Evolutionary conservation across 139 green algal genomes (phyloP), one percentile per base, ranked within the genome.

Genomic region (Pleodorina starrii): DNA sequence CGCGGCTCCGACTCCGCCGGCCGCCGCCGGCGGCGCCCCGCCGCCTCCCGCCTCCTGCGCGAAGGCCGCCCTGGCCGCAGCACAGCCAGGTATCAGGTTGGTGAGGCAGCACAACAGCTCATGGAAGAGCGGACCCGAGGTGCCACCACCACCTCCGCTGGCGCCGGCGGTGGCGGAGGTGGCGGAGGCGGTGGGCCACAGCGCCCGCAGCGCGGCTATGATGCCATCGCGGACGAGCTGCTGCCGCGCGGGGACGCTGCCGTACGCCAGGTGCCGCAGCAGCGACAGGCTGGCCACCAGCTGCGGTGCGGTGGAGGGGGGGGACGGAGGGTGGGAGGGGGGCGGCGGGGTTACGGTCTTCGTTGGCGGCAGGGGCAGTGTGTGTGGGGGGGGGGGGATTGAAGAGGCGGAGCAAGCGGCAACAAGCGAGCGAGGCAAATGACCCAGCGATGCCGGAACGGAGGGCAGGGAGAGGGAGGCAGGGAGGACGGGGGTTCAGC

Each of bases 21-120:
- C 74, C 48, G 1, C 48, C 76, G 10, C n/a, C 51, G 21, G 50
- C 35, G 19, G 32, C 77, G 60, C 73, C 85, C 11, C 7, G 16
- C 32, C 76, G 46, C 48, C 35, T 2, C 44, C 79, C 36, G 86
- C 89, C 32, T 72, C 79, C 51, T 63, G 46, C 48, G 90, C 90
- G 54, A 91, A 38, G 17, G 85, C 72, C 16, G 76, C 36, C 42
- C 90, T 79, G 10, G 92, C 92, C 51, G 90, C 44, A 16, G 87
- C 46, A 69, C 92, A 94, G 63, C 46, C 60, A 1, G 87, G 82
- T 42, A 94, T 46, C 40, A 93, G 40, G 87, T 94, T 94, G 57
- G 63, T 91, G 5, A 94, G 48, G 74, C 93, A 85, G 21, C 86
- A 84, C 27, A 94, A 84, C 81, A 92, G 75, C 92, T 95, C 93